Percentiles rank a stretch among this genome's conserved stretches.
Evolutionary conservation across 345 rosid genomes (phyloP).

Genomic region (Syzygium aqueum): DNA sequence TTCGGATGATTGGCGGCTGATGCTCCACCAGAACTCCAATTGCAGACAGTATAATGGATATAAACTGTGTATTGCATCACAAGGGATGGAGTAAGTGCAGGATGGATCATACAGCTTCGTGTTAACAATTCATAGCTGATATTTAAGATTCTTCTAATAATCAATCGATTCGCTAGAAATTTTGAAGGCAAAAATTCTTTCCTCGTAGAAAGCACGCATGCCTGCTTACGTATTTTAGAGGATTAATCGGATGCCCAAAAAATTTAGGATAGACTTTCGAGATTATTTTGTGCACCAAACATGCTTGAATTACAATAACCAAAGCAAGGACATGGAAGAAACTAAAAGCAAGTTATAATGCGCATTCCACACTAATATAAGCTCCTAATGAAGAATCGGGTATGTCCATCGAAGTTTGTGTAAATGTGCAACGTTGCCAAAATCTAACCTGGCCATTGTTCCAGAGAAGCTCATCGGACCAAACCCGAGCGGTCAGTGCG

Average conservation of each 20-base stretch:
- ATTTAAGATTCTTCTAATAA: background rate
- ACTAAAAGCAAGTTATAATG: background rate
- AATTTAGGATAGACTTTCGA: background rate
- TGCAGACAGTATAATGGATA: background rate
- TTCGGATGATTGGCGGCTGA: background rate
- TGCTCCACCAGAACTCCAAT: background rate
- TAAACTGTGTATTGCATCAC: background rate
- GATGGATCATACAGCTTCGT: background rate
- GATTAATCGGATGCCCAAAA: too few relatives aligned
- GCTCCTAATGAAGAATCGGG: background rate
- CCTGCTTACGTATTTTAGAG: too few relatives aligned
- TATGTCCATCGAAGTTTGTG: background rate
- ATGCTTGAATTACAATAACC: background rate
- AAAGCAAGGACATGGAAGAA: background rate
- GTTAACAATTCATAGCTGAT: background rate
- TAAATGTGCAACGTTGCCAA: background rate
- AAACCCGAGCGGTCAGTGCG: background rate
- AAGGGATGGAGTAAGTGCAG: background rate
- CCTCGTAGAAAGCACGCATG: too few relatives aligned
- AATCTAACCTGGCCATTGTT: background rate
- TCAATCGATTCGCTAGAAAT: too few relatives aligned
- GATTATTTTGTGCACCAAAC: background rate
- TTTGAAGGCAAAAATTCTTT: too few relatives aligned
- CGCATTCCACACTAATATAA: background rate
- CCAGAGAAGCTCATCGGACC: background rate